phyloP scores from a whole-genome alignment of 208 protist species.

The Tritrichomonas musculus region DNA sequence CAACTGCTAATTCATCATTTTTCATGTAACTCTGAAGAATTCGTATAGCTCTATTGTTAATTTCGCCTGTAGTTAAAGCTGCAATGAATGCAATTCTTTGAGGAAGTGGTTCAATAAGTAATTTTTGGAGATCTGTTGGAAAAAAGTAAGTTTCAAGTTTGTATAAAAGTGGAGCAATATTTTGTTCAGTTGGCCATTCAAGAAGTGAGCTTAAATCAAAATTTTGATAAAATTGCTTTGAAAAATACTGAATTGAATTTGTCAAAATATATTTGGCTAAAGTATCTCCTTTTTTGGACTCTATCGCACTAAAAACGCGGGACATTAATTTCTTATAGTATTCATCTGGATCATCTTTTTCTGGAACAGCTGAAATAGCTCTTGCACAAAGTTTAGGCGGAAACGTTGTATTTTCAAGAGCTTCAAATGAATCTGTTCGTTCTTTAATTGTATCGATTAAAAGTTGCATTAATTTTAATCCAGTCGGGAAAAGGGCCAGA shows the following conservation, averaged over 20 bases:
- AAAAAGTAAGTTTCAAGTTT: neutral
- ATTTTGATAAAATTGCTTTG: neutral
- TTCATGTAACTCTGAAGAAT: neutral
- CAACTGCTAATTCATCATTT: neutral
- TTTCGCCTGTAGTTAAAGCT: neutral
- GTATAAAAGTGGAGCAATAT: neutral
- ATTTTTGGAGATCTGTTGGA: neutral
- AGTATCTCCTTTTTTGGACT: neutral
- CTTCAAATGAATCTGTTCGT: neutral
- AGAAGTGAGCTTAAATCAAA: neutral
- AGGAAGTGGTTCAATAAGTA: neutral
- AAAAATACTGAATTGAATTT: neutral
- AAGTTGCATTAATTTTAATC: neutral
- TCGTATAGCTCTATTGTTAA: neutral
- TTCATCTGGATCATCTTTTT: neutral
- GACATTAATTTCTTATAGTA: neutral
- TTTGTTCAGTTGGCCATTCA: slow-evolving; percentile 20
- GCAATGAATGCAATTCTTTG: slow-evolving; percentile 1
- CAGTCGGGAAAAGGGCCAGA: neutral
- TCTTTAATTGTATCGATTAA: neutral
- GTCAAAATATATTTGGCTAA: neutral
- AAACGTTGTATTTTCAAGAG: neutral
- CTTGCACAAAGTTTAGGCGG: neutral
- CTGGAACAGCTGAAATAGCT: neutral
- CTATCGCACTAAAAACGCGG: neutral